A percentile compares a stretch with the other conserved stretches of the same genome.
These are phyloP conservation scores for Termitomyces sp. DNA, from an alignment of 768 basidiomycete species.

Conservation along the genomic window DNA sequence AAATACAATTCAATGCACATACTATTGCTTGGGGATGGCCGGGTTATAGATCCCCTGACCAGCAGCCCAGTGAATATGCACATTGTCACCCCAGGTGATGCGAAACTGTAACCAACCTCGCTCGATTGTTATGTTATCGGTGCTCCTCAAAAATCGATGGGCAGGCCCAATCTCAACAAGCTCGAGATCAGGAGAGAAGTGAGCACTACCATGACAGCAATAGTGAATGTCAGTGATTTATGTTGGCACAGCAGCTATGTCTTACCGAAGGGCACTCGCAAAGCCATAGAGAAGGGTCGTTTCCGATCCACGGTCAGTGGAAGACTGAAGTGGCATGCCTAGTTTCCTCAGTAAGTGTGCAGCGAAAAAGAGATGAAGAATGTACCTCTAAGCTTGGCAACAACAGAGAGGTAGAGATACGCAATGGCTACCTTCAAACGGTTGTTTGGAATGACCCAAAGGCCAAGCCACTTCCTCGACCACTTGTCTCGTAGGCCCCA, in stretches of 20 bases:
- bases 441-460: constrained; percentile 20
- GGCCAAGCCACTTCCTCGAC: constrained; percentile 26
- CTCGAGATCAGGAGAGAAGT: constrained; percentile 26
- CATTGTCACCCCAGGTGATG: constrained; percentile 32
- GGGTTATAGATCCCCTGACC: constrained; percentile 23
- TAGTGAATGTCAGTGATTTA: background rate
- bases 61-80: constrained; percentile 23
- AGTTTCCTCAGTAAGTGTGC: background rate
- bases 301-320: constrained; percentile 37
- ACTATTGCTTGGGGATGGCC: constrained; percentile 26
- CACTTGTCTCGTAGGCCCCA: constrained; percentile 26
- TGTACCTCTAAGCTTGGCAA: too few species aligned
- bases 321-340: constrained; percentile 10
- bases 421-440: too few species aligned
- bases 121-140: constrained; percentile 36
- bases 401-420: too few species aligned
- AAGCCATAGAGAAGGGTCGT: constrained; percentile 31
- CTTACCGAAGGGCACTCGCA: background rate
- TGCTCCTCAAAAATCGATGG: constrained; percentile 29
- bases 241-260: too few species aligned
- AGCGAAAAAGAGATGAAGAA: background rate
- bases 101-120: constrained; percentile 32
- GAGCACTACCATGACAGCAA: constrained; percentile 20
- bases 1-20: background rate
- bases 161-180: constrained; percentile 24